Evolutionary conservation across 2,329 filamentous ascomycete genomes (phyloP), one percentile per base, ranked within the genome.

Genomic region (Claviceps digitariae): DNA sequence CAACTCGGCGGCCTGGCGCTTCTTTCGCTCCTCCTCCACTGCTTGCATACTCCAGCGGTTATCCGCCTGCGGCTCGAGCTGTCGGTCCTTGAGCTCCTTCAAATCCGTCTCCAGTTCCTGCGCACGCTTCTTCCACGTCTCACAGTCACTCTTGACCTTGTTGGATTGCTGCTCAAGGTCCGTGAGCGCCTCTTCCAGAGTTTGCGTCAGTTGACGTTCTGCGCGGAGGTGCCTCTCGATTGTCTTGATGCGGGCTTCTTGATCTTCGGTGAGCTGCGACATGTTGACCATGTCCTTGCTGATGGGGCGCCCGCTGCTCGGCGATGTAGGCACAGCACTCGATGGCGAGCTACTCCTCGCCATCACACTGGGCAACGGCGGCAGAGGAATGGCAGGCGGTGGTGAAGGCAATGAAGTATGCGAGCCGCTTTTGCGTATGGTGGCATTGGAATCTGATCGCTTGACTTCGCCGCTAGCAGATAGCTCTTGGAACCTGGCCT

Each of bases 161-260:
- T 91, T 94, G 63, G 87, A 90, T 61, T 94, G 90, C 53, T 82
- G 81, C 71, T 98, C 93, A 40, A 98, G 81, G 63, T 98, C 93
- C 2, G 89, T 91, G 31, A 98, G 81, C 7, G 93, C 93, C 70
- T 97, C 91, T 68, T 98, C 93, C 41, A 98, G 79, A 2, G 91
- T 97, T 48, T 88, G 85, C 0, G 91, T 98, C 55, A 98, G 83
- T 68, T 97, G 91, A 67, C 95, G 95, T 75, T 98, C 93, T 3
- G 93, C 93, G 59, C 87, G 86, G 25, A 98, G 79, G 65, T 97
- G 90, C 74, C 96, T 97, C 75, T 98, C 91, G 57, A 98, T 95
- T 7, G 89, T 94, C 56, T 87, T 84, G 65, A 98, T 94, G 58
- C 90, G 90, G 45, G 88, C 87, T 66, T 98, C 93, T 67, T 96